These are phyloP conservation scores for Pestalotiopsis sp. DNA, from an alignment of 2,329 filamentous ascomycete genomes.

Conservation along the genomic window DNA sequence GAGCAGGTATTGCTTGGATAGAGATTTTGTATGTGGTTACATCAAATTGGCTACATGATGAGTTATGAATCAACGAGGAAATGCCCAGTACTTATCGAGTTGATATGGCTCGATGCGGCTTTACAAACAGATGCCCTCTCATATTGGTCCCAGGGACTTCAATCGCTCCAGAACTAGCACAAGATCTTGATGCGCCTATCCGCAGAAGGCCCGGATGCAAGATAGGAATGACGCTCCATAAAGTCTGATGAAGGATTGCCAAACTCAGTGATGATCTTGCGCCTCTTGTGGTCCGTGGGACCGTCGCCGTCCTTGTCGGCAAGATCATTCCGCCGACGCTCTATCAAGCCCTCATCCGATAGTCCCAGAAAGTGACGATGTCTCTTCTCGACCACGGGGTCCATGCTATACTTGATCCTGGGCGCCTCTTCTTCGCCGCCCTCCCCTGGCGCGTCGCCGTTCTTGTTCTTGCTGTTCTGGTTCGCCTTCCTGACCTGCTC, in stretches of 20 bases:
- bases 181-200: neutral
- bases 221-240: neutral
- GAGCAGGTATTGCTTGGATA: constrained; percentile 49
- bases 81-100: neutral
- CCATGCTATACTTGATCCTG: neutral
- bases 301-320: neutral
- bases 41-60: neutral
- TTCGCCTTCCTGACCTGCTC: neutral
- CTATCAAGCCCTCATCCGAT: neutral
- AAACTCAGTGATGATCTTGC: neutral
- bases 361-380: neutral
- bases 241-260: neutral
- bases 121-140: neutral
- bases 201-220: neutral
- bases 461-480: neutral
- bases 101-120: neutral
- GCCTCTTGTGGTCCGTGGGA: neutral
- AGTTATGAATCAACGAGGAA: neutral
- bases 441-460: neutral
- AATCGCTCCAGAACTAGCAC: neutral
- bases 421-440: neutral
- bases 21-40: neutral
- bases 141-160: neutral
- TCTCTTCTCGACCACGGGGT: neutral
- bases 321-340: neutral